Evolutionary conservation across 345 rosid species (phyloP), one percentile per base, ranked within the genome.

Genomic region (Orychophragmus violaceus): DNA sequence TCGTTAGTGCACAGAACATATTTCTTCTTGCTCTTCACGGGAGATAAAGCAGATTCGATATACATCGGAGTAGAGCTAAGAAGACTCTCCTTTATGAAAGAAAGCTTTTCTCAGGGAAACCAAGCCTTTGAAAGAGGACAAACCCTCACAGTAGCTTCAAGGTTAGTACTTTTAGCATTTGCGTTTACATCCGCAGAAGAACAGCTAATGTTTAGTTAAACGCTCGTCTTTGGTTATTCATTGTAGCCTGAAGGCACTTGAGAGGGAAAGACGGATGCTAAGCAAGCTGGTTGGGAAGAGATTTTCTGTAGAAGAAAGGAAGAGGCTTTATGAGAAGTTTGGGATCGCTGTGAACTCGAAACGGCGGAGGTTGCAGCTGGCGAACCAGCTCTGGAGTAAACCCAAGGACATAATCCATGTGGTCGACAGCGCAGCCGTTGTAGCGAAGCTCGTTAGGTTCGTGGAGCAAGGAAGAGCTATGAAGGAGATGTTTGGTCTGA

Each of bases 51-150:
- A 1, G 99, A 94, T 83, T 90, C 95, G 42, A 84, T 88, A 58
- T 94, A 94, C 84, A 78, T 90, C 66, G 99, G 83, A 72, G 99
- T 94, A 30, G 99, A 94, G 85, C 80, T 83, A 35, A 83, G 95
- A 72, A 84, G 97, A 66, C 96, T 94, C 52, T 79, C 85, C 59
- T 94, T 85, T 81, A 86, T 94, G 68, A 82, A 87, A 78, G 92
- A 94, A 69, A 80, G 84, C 53, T 81, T 90, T 74, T 81, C 89
- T 70, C 82, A 54, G 27, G 90, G 89, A 69, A 81, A 74, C 71
- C 81, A 80, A 33, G 81, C 85, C 62, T 54, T 74, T 4, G 83
- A 82, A 75, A 84, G 81, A 71, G 86, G 88, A 35, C 84, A 55
- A 33, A 66, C 85, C 30, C 78, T 83, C 63, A 85, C 95, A n/a